phyloP scores from a whole-genome alignment of 75 land plant species.

The Cupressus sempervirens region DNA sequence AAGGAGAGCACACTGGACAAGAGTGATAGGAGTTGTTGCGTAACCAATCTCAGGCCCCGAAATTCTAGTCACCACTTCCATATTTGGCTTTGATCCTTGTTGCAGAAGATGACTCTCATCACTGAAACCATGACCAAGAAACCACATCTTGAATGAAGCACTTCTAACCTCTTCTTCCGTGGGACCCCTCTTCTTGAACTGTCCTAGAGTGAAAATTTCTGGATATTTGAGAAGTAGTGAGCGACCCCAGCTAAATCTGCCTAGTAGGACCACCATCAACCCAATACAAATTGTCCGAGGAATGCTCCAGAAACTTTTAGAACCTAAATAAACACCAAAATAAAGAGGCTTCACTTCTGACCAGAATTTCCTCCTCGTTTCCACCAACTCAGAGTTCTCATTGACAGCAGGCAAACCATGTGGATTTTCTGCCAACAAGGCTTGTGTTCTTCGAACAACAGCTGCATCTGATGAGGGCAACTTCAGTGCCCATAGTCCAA shows the following conservation, averaged over 20 bases:
- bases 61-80: constrained; percentile 70
- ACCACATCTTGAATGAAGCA: constrained; percentile 87
- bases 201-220: constrained; percentile 69
- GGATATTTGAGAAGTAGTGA: constrained; percentile 76
- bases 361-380: constrained; percentile 51
- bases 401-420: constrained; percentile 51
- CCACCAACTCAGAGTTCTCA: constrained; percentile 42
- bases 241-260: constrained; percentile 52
- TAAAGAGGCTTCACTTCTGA: constrained; percentile 72
- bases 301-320: constrained; percentile 49
- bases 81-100: constrained; percentile 49
- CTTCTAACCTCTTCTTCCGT: constrained; percentile 74
- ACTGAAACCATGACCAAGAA: constrained; percentile 77
- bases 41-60: constrained; percentile 96
- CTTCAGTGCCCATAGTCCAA: constrained; percentile 77
- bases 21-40: constrained; percentile 75
- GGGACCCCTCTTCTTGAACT: constrained; percentile 73
- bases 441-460: constrained; percentile 77
- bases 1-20: constrained; percentile 84
- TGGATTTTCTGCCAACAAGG: constrained; percentile 56
- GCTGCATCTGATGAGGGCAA: constrained; percentile 85
- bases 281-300: constrained; percentile 42
- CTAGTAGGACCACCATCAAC: constrained; percentile 43
- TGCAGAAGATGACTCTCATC: constrained; percentile 33
- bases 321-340: constrained; percentile 71